Evolutionary conservation across 2,329 filamentous ascomycete species (phyloP).

Genomic region (Chaetoscypha palmicola): DNA sequence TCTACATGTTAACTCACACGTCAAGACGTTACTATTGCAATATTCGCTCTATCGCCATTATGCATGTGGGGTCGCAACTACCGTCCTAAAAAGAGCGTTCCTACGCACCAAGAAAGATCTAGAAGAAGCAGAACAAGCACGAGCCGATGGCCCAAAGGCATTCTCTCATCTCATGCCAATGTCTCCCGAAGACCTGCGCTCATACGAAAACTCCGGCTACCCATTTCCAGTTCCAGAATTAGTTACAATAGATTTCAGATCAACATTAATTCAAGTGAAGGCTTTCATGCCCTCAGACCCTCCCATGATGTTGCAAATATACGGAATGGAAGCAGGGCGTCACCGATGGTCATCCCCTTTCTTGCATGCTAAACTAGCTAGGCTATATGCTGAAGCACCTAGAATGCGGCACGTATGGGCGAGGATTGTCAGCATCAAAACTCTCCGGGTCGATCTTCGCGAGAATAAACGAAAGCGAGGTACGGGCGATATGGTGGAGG

Average conservation of each 20-base stretch:
- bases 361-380: slow-evolving; percentile 65
- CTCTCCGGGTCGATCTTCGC: slow-evolving; percentile 71
- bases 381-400: slow-evolving; percentile 84
- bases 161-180: slow-evolving; percentile 24
- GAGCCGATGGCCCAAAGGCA: slow-evolving; percentile 17
- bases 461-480: slow-evolving; percentile 64
- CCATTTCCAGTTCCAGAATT: slow-evolving; percentile 48
- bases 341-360: slow-evolving; percentile 87
- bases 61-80: slow-evolving; percentile 72
- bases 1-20: slow-evolving; percentile 76
- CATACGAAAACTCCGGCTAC: slow-evolving; percentile 23
- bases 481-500: slow-evolving; percentile 52
- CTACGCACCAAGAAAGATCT: slow-evolving; percentile 43
- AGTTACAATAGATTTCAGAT: slow-evolving; percentile 74
- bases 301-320: slow-evolving; percentile 84
- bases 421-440: slow-evolving; percentile 75
- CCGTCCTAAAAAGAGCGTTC: slow-evolving; percentile 68
- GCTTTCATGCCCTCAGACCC: slow-evolving; percentile 83
- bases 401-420: slow-evolving; percentile 81
- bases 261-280: slow-evolving; percentile 78
- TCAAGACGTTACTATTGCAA: slow-evolving; percentile 72
- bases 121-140: slow-evolving; percentile 35
- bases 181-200: slow-evolving; percentile 22
- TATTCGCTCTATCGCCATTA: slow-evolving; percentile 96
- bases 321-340: slow-evolving; percentile 71